A percentile compares a stretch with the other conserved stretches of the same genome.
Evolutionary conservation across 1,284 basidiomycete genomes (phyloP).

Genomic region (Porogramme epimiltina): DNA sequence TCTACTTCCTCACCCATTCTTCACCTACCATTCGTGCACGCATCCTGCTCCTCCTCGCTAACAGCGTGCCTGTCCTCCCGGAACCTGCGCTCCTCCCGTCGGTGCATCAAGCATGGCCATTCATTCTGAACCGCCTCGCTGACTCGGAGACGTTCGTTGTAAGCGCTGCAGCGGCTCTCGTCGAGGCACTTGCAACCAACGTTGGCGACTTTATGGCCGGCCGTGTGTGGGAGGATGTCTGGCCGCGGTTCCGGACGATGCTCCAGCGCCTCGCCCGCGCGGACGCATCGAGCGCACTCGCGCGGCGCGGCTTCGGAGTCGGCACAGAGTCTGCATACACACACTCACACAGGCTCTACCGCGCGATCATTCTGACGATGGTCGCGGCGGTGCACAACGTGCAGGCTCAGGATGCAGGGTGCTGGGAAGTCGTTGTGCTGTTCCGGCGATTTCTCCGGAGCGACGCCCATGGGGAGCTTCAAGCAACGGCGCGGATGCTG

Average conservation of each 20-base stretch:
- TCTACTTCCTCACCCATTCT: constrained; percentile 89
- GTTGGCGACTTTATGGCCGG: constrained; percentile 84
- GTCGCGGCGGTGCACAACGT: constrained; percentile 64
- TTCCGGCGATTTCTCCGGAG: constrained; percentile 76
- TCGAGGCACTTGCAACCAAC: constrained; percentile 68
- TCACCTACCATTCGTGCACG: constrained; percentile 83
- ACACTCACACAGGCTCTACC: constrained; percentile 75
- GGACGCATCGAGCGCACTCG: constrained; percentile 66
- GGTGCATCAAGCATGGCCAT: constrained; percentile 87
- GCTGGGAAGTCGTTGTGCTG: constrained; percentile 78
- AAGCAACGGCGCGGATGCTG: constrained; percentile 61
- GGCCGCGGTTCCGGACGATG: constrained; percentile 77
- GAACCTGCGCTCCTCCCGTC: constrained; percentile 78
- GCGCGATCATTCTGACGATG: constrained; percentile 74
- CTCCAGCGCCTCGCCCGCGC: constrained; percentile 58
- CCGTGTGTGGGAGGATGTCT: constrained; percentile 85
- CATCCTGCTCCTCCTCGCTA: constrained; percentile 74
- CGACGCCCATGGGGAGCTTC: constrained; percentile 73
- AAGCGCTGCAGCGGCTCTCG: constrained; percentile 66
- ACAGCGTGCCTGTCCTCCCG: constrained; percentile 75
- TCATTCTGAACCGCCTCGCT: constrained; percentile 78
- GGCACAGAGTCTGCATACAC: constrained; percentile 75
- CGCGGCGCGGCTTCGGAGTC: constrained; percentile 48
- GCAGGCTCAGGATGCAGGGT: constrained; percentile 64
- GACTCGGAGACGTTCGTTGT: constrained; percentile 80